Conservation (phyloP, 2,329 filamentous ascomycete genomes). For the Waltergamsia citrina region DNA sequence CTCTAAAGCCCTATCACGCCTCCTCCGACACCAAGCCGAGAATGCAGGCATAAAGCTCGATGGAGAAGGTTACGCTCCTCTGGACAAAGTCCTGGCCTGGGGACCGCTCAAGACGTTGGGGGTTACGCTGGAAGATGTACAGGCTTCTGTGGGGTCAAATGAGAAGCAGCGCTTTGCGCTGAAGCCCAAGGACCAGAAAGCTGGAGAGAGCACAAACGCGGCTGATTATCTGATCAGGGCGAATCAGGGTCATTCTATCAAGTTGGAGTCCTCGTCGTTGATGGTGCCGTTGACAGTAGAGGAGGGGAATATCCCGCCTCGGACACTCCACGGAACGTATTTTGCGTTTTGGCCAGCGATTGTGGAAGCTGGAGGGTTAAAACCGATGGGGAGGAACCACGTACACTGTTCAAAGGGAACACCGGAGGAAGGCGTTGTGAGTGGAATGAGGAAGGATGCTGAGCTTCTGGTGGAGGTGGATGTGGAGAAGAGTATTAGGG, state of each 20-base stretch:
- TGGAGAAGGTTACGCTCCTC: slow-evolving; percentile 46
- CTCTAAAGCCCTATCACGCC: slow-evolving; percentile 42
- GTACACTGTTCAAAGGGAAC: slow-evolving; percentile 81
- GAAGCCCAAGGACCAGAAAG: slow-evolving; percentile 37
- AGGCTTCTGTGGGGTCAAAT: slow-evolving; percentile 58
- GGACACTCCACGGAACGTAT: slow-evolving; percentile 83
- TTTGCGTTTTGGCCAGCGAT: slow-evolving; percentile 72
- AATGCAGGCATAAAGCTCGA: slow-evolving; percentile 49
- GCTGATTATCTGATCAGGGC: slow-evolving; percentile 79
- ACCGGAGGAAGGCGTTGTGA: slow-evolving; percentile 53
- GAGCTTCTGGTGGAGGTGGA: slow-evolving; percentile 74
- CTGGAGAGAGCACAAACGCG: slow-evolving; percentile 34
- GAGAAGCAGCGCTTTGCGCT: slow-evolving; percentile 89
- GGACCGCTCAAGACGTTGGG: slow-evolving; percentile 56
- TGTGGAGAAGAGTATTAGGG: slow-evolving; percentile 53
- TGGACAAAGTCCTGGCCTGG: slow-evolving; percentile 48
- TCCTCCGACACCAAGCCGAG: slow-evolving; percentile 47
- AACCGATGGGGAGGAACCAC: slow-evolving; percentile 75
- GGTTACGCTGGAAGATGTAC: slow-evolving; percentile 67
- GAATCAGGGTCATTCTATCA: slow-evolving; percentile 88
- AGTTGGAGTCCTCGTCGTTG: slow-evolving; percentile 56
- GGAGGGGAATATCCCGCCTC: slow-evolving; percentile 46
- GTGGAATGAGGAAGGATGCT: slow-evolving; percentile 71
- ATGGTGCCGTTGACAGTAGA: slow-evolving; percentile 58
- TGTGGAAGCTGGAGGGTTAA: slow-evolving; percentile 64